Percentiles rank a stretch among this genome's conserved stretches.
phyloP scores from a whole-genome alignment of 2,329 filamentous ascomycete genomes.

The Xenoacremonium recifei region DNA sequence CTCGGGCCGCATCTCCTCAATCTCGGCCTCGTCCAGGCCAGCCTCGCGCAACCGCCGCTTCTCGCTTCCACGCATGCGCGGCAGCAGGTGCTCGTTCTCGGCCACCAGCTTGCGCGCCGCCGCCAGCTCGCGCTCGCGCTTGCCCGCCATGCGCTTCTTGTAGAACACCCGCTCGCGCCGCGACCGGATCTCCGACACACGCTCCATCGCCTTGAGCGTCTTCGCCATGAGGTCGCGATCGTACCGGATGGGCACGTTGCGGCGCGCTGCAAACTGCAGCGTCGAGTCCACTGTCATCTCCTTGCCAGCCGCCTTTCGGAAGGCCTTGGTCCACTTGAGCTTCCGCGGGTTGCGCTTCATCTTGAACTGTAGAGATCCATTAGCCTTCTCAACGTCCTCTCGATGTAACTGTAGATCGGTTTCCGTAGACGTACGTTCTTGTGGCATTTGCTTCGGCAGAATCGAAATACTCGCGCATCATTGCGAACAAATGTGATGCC shows the following conservation, averaged over 20 bases:
- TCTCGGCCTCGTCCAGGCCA: slow-evolving; percentile 47
- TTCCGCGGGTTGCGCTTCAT: slow-evolving; percentile 98
- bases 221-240: slow-evolving; percentile 86
- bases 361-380: slow-evolving; percentile 66
- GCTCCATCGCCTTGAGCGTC: slow-evolving; percentile 89
- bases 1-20: slow-evolving; percentile 43
- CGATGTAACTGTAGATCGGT: too few relatives aligned
- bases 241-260: slow-evolving; percentile 94
- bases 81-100: slow-evolving; percentile 89
- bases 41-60: slow-evolving; percentile 57
- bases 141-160: slow-evolving; percentile 89
- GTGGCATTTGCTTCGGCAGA: slow-evolving; percentile 61
- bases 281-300: slow-evolving; percentile 91
- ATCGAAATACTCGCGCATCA: slow-evolving; percentile 54
- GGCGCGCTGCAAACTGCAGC: slow-evolving; percentile 85
- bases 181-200: slow-evolving; percentile 80
- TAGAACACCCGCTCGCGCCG: slow-evolving; percentile 90
- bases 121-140: slow-evolving; percentile 77
- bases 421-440: slow-evolving; percentile 48
- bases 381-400: too few relatives aligned
- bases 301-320: slow-evolving; percentile 78
- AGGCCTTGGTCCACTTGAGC: slow-evolving; percentile 95
- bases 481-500: slow-evolving; percentile 53
- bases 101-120: slow-evolving; percentile 84
- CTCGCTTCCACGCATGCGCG: slow-evolving; percentile 65